Percentiles rank a stretch among this genome's conserved stretches.
phyloP scores from a whole-genome alignment of 768 basidiomycete genomes.

The Tephrocybe sp. region DNA sequence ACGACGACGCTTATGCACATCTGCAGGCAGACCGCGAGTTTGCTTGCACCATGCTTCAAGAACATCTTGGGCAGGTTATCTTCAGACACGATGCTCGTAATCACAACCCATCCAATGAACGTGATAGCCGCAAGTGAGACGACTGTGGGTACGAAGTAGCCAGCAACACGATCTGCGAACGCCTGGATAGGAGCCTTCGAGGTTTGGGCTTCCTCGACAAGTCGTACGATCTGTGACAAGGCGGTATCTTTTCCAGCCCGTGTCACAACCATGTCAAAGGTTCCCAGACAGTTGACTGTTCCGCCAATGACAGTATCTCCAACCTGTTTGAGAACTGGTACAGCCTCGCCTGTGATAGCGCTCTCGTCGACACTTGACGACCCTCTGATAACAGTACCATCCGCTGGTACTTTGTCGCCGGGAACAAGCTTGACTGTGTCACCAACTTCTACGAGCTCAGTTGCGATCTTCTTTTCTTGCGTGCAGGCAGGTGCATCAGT shows the following conservation, averaged over 20 bases:
- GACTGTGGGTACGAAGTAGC: constrained; percentile 92
- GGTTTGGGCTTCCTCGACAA: constrained; percentile 98
- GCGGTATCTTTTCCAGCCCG: constrained; percentile 97
- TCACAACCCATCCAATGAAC: constrained; percentile 79
- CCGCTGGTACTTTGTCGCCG: constrained; percentile 95
- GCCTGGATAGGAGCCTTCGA: constrained; percentile 98
- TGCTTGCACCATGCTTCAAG: constrained; percentile 77
- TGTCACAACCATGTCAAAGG: constrained; percentile 94
- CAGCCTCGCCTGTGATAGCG: constrained; percentile 92
- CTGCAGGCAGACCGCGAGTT: constrained; percentile 89
- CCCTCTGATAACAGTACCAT: constrained; percentile 87
- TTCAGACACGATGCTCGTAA: constrained; percentile 58
- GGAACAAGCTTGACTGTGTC: constrained; percentile 94
- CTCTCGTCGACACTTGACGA: constrained; percentile 93
- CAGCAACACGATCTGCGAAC: constrained; percentile 92
- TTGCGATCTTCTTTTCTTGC: constrained; percentile 87
- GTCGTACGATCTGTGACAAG: constrained; percentile 91
- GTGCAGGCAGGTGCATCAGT: constrained; percentile 80
- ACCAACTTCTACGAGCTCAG: constrained; percentile 92
- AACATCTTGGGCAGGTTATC: constrained; percentile 81
- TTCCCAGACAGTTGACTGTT: constrained; percentile 95
- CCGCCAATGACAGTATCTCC: constrained; percentile 94
- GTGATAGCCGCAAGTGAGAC: constrained; percentile 81
- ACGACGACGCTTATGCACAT: constrained; percentile 98
- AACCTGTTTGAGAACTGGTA: constrained; percentile 81